Evolutionary conservation across 192 early-diverging fungal species (phyloP).

Genomic region (Neocallimastix lanati): DNA sequence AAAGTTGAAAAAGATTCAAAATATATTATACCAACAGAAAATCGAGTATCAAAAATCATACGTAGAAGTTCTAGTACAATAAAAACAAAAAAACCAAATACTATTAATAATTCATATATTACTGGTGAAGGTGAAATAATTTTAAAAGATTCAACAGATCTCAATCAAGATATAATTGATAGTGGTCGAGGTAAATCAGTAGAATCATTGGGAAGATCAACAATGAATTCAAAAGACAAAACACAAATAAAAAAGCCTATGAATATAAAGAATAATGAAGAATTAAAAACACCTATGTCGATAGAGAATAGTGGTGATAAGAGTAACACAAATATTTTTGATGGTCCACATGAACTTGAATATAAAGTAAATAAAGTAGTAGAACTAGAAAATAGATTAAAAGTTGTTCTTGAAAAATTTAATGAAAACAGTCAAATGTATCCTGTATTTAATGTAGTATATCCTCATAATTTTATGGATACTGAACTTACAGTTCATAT

Average conservation of each 20-base stretch:
- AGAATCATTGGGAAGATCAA: not conserved
- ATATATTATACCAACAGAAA: slow-evolving; percentile 1
- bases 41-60: not conserved
- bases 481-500: not conserved
- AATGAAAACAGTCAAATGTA: not conserved
- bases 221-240: not conserved
- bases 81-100: not conserved
- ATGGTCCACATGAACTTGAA: not conserved
- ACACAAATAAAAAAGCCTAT: not conserved
- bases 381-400: not conserved
- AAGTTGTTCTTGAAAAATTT: not conserved
- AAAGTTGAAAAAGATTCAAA: slow-evolving; percentile 3
- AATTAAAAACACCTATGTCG: not conserved
- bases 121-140: not conserved
- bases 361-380: not conserved
- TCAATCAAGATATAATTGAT: not conserved
- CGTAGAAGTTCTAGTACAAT: not conserved
- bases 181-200: not conserved
- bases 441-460: not conserved
- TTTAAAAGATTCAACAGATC: not conserved
- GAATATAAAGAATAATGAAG: not conserved
- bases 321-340: not conserved
- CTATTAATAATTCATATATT: not conserved
- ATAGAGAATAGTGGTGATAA: not conserved
- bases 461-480: not conserved